A percentile compares a stretch with the other conserved stretches of the same genome.
Conservation (phyloP, 352 stramenopile species). For the Phytophthora rubi region DNA sequence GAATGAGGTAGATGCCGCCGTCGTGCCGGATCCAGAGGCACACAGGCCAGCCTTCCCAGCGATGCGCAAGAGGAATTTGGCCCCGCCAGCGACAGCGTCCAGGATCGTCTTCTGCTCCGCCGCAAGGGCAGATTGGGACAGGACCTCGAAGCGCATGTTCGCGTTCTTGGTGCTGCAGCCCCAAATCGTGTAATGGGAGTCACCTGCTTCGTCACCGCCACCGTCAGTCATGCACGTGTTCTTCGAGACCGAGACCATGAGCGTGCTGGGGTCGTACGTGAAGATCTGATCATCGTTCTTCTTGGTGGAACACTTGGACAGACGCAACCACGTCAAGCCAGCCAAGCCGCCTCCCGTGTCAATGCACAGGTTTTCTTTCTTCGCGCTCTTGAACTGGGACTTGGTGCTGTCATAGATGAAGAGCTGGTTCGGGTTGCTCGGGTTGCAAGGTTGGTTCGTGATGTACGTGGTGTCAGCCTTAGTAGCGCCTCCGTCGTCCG, state of each 20-base stretch:
- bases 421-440: slow-evolving; percentile 28
- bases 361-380: slow-evolving; percentile 34
- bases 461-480: slow-evolving; percentile 4
- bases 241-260: slow-evolving; percentile 9
- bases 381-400: slow-evolving; percentile 30
- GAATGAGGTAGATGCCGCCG: slow-evolving; percentile 6
- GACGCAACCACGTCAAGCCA: slow-evolving; percentile 5
- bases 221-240: not conserved
- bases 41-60: slow-evolving; percentile 19
- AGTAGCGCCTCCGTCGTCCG: slow-evolving; percentile 37
- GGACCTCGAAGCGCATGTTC: slow-evolving; percentile 32
- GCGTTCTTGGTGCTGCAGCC: slow-evolving; percentile 19
- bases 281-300: slow-evolving; percentile 37
- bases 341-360: slow-evolving; percentile 28
- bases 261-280: slow-evolving; percentile 21
- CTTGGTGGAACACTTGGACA: slow-evolving; percentile 16
- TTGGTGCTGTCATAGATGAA: slow-evolving; percentile 36
- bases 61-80: slow-evolving; percentile 18
- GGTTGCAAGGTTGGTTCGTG: slow-evolving; percentile 21
- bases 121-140: slow-evolving; percentile 1
- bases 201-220: not conserved
- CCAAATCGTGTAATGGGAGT: not conserved
- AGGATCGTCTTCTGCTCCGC: not conserved
- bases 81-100: slow-evolving; percentile 1
- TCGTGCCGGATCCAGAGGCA: slow-evolving; percentile 6